Conservation (phyloP, 116 monocot species). For the Iris pallida region DNA sequence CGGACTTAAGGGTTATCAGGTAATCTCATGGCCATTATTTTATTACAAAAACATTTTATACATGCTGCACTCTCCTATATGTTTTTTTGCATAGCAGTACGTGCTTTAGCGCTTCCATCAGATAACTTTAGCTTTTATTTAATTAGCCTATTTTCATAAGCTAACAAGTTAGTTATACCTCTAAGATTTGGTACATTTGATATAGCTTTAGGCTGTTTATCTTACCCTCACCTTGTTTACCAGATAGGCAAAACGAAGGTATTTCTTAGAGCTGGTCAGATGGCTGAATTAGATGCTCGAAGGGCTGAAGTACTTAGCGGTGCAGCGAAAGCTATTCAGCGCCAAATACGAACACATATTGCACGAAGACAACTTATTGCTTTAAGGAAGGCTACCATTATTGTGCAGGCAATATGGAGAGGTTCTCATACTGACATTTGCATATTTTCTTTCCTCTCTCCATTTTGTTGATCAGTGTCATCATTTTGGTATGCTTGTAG, state of each 20-base stretch:
- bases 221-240: slow-evolving; percentile 13
- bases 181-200: neutral
- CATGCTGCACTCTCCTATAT: too few relatives aligned
- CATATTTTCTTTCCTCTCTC: neutral
- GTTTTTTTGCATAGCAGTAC: neutral
- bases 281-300: slow-evolving; percentile 93
- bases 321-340: slow-evolving; percentile 91
- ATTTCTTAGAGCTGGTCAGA: slow-evolving; percentile 98
- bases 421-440: slow-evolving; percentile 25
- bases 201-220: slow-evolving; percentile 16
- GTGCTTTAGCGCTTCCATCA: neutral
- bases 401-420: slow-evolving; percentile 78
- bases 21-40: slow-evolving; percentile 14
- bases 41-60: too few relatives aligned
- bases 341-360: slow-evolving; percentile 77
- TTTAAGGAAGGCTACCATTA: slow-evolving; percentile 58
- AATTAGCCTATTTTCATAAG: neutral
- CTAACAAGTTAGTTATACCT: too few relatives aligned
- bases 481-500: slow-evolving; percentile 29
- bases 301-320: slow-evolving; percentile 77
- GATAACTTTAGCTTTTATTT: slow-evolving; percentile 1
- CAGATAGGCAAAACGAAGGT: slow-evolving; percentile 99
- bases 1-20: slow-evolving; percentile 80
- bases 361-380: slow-evolving; percentile 65
- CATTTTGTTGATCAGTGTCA: neutral